Base-by-base conservation (phyloP, 208 protist species). In the Eutreptiella sp. region DNA sequence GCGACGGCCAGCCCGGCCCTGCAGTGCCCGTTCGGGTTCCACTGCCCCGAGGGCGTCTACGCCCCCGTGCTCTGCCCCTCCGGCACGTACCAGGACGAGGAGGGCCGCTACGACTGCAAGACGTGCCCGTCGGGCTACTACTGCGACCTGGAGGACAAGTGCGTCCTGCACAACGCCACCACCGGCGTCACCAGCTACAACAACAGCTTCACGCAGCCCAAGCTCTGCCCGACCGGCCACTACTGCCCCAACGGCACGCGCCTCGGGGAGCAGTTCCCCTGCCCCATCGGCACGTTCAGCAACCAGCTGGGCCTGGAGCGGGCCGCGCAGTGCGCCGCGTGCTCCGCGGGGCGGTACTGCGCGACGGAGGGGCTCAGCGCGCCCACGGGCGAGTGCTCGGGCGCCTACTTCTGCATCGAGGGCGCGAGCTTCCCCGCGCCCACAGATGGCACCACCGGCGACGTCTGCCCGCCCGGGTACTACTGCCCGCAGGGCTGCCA, bases 261-360 rank as follows among this genome's bases (percentile, higher is more conserved):
- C 5, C 24, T 31, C 2, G 1, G 32, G 2, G 16, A 3, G 27
- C 16, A 28, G 2, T 11, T 14, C n/a, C 23, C 21, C 1, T 72
- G 66, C 26, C 53, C 59, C n/a, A 38, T 42, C 16, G 55, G 58
- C 33, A 62, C 32, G 3, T 28, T 27, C 1, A 21, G n/a, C 0
- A 21, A 64, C 3, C 46, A 53, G 3, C 35, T 31, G 47, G 9
- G 2, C 3, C 3, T 1, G 38, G 43, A n/a, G 4, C 2, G 4
- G 28, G 39, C 11, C 60, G 38, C 3, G 38, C 53, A 2, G 24
- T 63, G 31, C 64, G 35, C 26, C 35, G 14, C 1, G 2, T 62
- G 54, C 31, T 19, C 42, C 21, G 50, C 45, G 0, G 72, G 72
- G 7, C 43, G 31, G 21, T 77, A 71, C 46, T 77, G 72, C 53